phyloP scores from a whole-genome alignment of 2,329 filamentous ascomycete species.

The Hymenoscyphus salicellus region DNA sequence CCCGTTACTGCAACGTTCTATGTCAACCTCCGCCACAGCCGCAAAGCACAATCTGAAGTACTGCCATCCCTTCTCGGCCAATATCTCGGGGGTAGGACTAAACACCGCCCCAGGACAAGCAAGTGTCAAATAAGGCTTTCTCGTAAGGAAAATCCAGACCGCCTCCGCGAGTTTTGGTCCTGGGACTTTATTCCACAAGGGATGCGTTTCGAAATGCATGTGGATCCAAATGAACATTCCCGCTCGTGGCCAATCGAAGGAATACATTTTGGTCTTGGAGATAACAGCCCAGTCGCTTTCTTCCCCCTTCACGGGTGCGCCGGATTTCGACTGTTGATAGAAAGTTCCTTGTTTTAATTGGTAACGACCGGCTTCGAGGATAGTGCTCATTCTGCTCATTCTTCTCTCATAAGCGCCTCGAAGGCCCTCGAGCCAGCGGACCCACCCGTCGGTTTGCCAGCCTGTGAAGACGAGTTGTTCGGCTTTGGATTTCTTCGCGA shows the following conservation, averaged over 20 bases:
- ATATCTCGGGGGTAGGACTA: slow-evolving; percentile 60
- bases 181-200: slow-evolving; percentile 57
- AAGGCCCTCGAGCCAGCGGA: slow-evolving; percentile 84
- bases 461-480: slow-evolving; percentile 45
- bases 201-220: slow-evolving; percentile 69
- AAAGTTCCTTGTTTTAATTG: slow-evolving; percentile 58
- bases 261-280: slow-evolving; percentile 69
- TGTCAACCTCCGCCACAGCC: slow-evolving; percentile 69
- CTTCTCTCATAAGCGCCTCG: slow-evolving; percentile 80
- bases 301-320: slow-evolving; percentile 49
- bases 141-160: slow-evolving; percentile 69
- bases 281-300: slow-evolving; percentile 71
- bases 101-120: slow-evolving; percentile 73
- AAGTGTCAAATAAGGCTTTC: slow-evolving; percentile 66
- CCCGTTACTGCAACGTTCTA: slow-evolving; percentile 59
- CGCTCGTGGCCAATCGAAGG: slow-evolving; percentile 75
- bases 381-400: slow-evolving; percentile 74
- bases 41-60: slow-evolving; percentile 83
- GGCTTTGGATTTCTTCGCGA: slow-evolving; percentile 39
- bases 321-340: not conserved
- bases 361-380: slow-evolving; percentile 66
- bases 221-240: slow-evolving; percentile 92
- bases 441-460: slow-evolving; percentile 84
- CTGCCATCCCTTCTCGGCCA: slow-evolving; percentile 59
- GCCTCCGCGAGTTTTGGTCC: slow-evolving; percentile 58